phyloP scores from a whole-genome alignment of 192 early-diverging fungal genomes.

The Podila epicladia region DNA sequence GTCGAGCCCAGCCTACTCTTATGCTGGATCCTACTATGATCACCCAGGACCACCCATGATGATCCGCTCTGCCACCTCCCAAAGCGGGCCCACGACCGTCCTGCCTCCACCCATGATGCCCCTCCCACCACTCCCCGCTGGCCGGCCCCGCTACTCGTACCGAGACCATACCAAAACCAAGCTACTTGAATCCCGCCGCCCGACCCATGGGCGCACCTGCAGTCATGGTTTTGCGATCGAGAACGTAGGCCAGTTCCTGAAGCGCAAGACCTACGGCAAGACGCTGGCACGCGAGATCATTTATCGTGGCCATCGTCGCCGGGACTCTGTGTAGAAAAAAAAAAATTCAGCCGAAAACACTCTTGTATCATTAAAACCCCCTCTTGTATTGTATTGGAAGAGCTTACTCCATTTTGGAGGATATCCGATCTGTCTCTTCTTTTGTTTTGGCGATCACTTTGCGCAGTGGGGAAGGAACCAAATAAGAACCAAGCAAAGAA shows the following conservation, averaged over 20 bases:
- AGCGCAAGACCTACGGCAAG: slow-evolving; percentile 26
- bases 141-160: slow-evolving; percentile 3
- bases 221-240: slow-evolving; percentile 40
- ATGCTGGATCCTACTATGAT: not conserved
- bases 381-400: no score
- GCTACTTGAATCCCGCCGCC: slow-evolving; percentile 16
- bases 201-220: slow-evolving; percentile 13
- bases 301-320: slow-evolving; percentile 29
- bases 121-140: slow-evolving; percentile 19
- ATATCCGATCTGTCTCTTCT: no score
- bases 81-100: not conserved
- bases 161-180: slow-evolving; percentile 27
- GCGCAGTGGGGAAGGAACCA: no score
- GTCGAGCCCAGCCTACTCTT: not conserved
- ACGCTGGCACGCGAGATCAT: slow-evolving; percentile 26
- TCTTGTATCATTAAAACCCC: no score
- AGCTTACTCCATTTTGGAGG: no score
- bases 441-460: no score
- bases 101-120: slow-evolving; percentile 29
- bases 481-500: no score
- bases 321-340: slow-evolving; percentile 20
- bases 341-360: not conserved
- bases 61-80: not conserved
- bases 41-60: not conserved
- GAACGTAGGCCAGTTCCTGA: slow-evolving; percentile 30